Conservation (phyloP, 352 stramenopile species). For the Phytophthora sp. region DNA sequence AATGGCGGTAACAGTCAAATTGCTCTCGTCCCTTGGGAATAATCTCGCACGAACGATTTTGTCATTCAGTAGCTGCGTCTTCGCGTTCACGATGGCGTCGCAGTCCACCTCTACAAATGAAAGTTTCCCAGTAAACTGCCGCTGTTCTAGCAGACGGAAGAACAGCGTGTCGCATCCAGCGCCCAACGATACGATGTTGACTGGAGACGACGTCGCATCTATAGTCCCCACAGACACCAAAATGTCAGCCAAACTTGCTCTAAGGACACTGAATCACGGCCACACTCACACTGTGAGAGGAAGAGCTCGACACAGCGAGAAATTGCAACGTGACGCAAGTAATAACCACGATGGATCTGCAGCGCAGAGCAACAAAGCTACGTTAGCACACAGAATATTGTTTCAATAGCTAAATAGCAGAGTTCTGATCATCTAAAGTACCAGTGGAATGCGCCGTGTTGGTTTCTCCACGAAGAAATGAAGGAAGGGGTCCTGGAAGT, state of each 20-base stretch:
- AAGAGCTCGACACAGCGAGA: slow-evolving; percentile 61
- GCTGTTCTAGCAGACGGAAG: slow-evolving; percentile 58
- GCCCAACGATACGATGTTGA: slow-evolving; percentile 76
- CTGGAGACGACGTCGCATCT: slow-evolving; percentile 26
- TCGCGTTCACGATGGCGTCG: slow-evolving; percentile 54
- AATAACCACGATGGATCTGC: slow-evolving; percentile 83
- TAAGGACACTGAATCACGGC: not conserved
- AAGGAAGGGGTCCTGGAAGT: slow-evolving; percentile 72
- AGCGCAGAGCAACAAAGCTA: not conserved
- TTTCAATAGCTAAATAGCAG: not conserved
- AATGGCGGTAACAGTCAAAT: slow-evolving; percentile 10
- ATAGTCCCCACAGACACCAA: slow-evolving; percentile 3
- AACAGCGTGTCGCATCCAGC: slow-evolving; percentile 80
- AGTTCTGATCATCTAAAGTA: slow-evolving; percentile 19
- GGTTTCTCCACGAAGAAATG: slow-evolving; percentile 63
- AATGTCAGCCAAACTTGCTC: slow-evolving; percentile 9
- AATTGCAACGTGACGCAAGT: slow-evolving; percentile 69
- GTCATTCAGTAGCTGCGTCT: slow-evolving; percentile 51
- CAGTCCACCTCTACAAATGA: slow-evolving; percentile 71
- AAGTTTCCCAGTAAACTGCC: slow-evolving; percentile 28
- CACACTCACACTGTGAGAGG: slow-evolving; percentile 38
- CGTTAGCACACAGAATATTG: not conserved
- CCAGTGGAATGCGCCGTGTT: slow-evolving; percentile 70
- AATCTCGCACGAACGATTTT: slow-evolving; percentile 25
- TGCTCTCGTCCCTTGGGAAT: slow-evolving; percentile 31